Evolutionary conservation across 768 basidiomycete genomes (phyloP).

Genomic region (Lentinula detonsa): DNA sequence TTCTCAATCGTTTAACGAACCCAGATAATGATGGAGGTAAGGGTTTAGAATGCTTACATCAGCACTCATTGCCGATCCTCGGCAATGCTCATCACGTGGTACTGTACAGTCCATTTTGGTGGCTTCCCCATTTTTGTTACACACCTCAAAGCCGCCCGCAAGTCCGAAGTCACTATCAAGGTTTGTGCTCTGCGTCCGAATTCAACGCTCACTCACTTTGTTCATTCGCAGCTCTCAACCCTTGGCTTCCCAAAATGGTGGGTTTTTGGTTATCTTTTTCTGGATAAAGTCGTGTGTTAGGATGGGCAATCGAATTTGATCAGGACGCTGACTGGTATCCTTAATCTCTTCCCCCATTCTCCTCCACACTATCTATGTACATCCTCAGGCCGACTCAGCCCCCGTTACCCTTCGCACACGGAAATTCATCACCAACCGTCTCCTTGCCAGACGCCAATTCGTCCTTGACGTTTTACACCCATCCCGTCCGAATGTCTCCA

Average conservation of each 20-base stretch:
- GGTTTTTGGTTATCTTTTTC: conserved; percentile 9
- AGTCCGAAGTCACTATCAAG: conserved; percentile 1
- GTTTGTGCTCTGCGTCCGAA: not conserved
- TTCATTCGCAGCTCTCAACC: conserved; percentile 10
- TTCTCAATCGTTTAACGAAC: not conserved
- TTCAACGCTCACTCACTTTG: not conserved
- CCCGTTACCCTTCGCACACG: conserved; percentile 95
- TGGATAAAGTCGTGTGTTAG: conserved; percentile 8
- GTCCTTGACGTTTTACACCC: conserved; percentile 94
- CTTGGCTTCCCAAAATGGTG: conserved; percentile 26
- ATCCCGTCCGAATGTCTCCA: conserved; percentile 90
- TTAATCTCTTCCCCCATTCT: not conserved
- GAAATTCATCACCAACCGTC: conserved; percentile 99
- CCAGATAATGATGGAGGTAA: not conserved
- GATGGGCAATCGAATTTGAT: not conserved
- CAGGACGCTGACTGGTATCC: not conserved
- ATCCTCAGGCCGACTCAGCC: conserved; percentile 63
- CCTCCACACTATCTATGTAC: conserved; percentile 9
- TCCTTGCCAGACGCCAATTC: conserved; percentile 94
- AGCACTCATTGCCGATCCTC: not conserved
- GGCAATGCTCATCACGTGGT: not conserved
- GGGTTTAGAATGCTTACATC: not conserved
- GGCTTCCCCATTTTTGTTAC: not conserved
- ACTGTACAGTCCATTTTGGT: not conserved
- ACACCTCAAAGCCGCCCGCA: not conserved